Percentiles rank a stretch among this genome's conserved stretches.
Evolutionary conservation across 2,329 filamentous ascomycete genomes (phyloP).

Genomic region (Chrysoporthe austroafricana): DNA sequence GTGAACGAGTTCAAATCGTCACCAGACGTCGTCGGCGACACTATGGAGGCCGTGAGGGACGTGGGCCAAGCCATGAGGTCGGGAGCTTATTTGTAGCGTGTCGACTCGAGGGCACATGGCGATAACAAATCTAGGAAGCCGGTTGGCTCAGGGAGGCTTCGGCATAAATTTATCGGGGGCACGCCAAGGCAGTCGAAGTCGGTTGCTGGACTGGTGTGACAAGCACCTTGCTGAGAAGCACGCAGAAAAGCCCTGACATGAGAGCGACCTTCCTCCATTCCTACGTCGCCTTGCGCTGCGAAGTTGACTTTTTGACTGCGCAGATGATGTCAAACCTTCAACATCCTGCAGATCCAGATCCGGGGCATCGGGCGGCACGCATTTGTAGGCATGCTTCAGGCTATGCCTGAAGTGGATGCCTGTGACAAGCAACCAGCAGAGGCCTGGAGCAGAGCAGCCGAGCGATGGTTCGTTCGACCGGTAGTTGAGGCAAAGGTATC

Average conservation of each 20-base stretch:
- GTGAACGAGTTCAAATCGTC: not conserved
- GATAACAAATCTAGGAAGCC: not conserved
- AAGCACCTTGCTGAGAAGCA: not conserved
- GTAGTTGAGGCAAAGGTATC: not conserved
- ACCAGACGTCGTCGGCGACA: constrained; percentile 1
- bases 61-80: not conserved
- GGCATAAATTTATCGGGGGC: not conserved
- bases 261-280: not conserved
- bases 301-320: constrained; percentile 12
- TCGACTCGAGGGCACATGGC: not conserved
- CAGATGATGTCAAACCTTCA: constrained; percentile 15
- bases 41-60: not conserved
- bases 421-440: constrained; percentile 3
- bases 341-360: constrained; percentile 16
- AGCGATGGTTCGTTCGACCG: not conserved
- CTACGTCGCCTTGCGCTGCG: not conserved
- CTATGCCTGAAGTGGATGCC: constrained; percentile 12
- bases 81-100: not conserved
- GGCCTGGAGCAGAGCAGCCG: not conserved
- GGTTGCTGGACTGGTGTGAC: not conserved
- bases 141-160: not conserved
- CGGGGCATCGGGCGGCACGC: constrained; percentile 7
- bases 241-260: not conserved
- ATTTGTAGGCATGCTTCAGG: constrained; percentile 19
- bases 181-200: not conserved